Conservation (phyloP, 2,329 filamentous ascomycete species). For the Calonectria henricotiae region DNA sequence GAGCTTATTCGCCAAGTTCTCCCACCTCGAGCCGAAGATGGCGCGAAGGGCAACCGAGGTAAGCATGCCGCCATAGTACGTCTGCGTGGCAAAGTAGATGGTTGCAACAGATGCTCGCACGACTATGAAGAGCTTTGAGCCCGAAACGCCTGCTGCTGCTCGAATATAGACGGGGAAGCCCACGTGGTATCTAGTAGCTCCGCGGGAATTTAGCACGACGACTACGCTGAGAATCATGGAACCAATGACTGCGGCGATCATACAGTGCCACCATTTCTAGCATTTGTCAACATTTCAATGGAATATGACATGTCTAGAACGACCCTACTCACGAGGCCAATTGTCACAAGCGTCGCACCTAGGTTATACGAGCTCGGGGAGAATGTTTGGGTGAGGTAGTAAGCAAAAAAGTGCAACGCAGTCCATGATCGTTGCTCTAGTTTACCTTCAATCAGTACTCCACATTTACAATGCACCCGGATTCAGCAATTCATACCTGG, state of each 20-base stretch:
- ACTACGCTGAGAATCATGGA: background rate
- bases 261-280: conserved; percentile 20
- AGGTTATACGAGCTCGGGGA: conserved; percentile 17
- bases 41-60: conserved; percentile 15
- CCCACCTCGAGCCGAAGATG: conserved; percentile 14
- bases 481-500: background rate
- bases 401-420: conserved; percentile 8
- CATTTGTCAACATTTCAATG: background rate
- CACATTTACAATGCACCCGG: background rate
- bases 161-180: conserved; percentile 13
- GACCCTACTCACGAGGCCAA: background rate
- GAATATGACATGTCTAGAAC: too few species aligned
- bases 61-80: conserved; percentile 20
- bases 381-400: conserved; percentile 18
- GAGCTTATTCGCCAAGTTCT: conserved; percentile 8
- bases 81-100: conserved; percentile 20
- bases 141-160: background rate
- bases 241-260: conserved; percentile 13
- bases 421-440: conserved; percentile 17
- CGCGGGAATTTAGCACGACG: conserved; percentile 10
- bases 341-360: conserved; percentile 14
- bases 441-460: background rate
- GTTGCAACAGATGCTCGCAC: conserved; percentile 6
- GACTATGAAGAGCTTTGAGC: conserved; percentile 11
- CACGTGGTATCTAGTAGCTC: conserved; percentile 12